phyloP scores from a whole-genome alignment of 805 yeast genomes.

The Brettanomyces anomalus region DNA sequence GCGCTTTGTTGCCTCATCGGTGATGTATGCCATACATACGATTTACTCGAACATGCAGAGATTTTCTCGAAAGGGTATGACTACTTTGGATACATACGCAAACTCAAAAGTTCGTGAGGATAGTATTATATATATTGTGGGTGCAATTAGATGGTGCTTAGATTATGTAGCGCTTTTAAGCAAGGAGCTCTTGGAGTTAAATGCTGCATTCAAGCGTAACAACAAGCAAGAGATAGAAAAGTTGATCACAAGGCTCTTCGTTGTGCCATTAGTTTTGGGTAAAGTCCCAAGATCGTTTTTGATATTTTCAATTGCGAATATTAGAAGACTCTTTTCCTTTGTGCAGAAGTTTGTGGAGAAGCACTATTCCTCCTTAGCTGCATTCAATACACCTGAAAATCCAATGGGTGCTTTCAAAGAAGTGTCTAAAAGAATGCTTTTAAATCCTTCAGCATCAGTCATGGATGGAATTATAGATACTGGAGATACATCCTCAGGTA shows the following conservation, averaged over 20 bases:
- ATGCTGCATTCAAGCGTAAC: conserved; percentile 18
- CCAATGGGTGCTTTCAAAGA: conserved; percentile 24
- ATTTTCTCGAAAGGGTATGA: conserved; percentile 45
- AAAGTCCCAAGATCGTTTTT: conserved; percentile 64
- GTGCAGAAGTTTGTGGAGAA: conserved; percentile 49
- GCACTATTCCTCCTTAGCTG: conserved; percentile 26
- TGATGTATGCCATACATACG: conserved; percentile 51
- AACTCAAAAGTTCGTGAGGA: conserved; percentile 46
- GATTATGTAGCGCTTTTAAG: conserved; percentile 65
- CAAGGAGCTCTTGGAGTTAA: conserved; percentile 58
- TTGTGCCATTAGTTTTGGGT: conserved; percentile 50
- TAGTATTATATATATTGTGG: conserved; percentile 54
- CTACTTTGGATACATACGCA: conserved; percentile 35
- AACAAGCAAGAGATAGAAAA: conserved; percentile 15
- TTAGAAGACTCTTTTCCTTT: conserved; percentile 52
- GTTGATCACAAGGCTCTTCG: conserved; percentile 27
- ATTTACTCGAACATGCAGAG: conserved; percentile 56
- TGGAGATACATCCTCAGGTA: conserved; percentile 3
- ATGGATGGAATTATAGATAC: conserved; percentile 10
- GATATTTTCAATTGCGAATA: conserved; percentile 56
- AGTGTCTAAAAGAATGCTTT: conserved; percentile 17
- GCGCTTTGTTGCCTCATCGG: conserved; percentile 62
- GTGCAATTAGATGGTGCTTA: conserved; percentile 78
- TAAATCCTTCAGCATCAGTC: conserved; percentile 25
- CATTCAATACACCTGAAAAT: conserved; percentile 21